These are phyloP conservation scores for Boletus speciosus DNA, from an alignment of 768 basidiomycete genomes.

Conservation along the genomic window DNA sequence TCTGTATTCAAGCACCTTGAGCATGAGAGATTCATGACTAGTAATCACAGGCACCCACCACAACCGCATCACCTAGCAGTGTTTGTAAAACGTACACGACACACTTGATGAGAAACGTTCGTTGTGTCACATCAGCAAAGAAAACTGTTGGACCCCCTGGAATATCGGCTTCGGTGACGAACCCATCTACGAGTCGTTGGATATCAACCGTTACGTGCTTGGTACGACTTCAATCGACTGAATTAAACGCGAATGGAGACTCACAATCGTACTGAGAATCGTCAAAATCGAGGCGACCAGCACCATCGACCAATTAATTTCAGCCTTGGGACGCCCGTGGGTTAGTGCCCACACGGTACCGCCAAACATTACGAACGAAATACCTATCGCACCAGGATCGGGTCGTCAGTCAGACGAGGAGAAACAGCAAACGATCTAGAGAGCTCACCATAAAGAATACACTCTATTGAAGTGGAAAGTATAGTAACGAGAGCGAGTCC, in stretches of 20 bases:
- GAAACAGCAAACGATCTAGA: not conserved
- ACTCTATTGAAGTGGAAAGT: slow-evolving; percentile 17
- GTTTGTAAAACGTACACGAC: slow-evolving; percentile 26
- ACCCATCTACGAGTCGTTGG: slow-evolving; percentile 24
- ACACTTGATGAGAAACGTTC: slow-evolving; percentile 31
- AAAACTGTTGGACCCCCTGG: slow-evolving; percentile 28
- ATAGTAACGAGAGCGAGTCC: slow-evolving; percentile 12
- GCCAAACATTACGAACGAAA: slow-evolving; percentile 20
- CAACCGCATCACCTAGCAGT: slow-evolving; percentile 19
- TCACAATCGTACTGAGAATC: slow-evolving; percentile 19
- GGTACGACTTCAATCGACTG: not conserved
- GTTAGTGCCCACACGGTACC: slow-evolving; percentile 26
- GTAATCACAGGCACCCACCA: not conserved
- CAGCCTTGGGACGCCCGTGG: slow-evolving; percentile 9
- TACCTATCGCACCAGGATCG: slow-evolving; percentile 4
- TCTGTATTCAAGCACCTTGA: slow-evolving; percentile 2
- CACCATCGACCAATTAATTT: slow-evolving; percentile 22
- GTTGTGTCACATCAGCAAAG: slow-evolving; percentile 27
- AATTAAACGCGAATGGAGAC: not conserved
- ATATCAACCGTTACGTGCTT: slow-evolving; percentile 26
- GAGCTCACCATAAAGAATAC: slow-evolving; percentile 21
- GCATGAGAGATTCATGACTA: not conserved
- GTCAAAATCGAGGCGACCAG: slow-evolving; percentile 21
- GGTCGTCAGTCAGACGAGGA: not conserved
- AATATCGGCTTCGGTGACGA: slow-evolving; percentile 18